Evolutionary conservation across 768 basidiomycete species (phyloP), one percentile per base, ranked within the genome.

Genomic region (Antrodiella citrinella): DNA sequence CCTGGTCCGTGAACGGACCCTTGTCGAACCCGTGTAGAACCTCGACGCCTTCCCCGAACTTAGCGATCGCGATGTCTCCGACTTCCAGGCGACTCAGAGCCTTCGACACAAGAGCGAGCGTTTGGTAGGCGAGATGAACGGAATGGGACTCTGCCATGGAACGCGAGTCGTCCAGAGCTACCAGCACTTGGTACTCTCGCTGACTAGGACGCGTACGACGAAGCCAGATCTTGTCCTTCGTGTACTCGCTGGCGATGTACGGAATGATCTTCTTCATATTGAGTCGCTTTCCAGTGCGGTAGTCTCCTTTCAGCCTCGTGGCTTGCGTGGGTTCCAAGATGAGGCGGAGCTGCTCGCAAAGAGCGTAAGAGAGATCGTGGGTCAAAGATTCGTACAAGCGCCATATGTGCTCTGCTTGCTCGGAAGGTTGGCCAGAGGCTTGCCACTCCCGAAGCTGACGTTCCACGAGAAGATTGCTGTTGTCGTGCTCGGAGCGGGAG

Each of bases 211-310:
- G 83, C 3, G 94, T 96, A 19, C 96, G 80, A 21, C 95, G 85
- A 26, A 98, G 73, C 96, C 96, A 99, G 56, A 98, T 98, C 69
- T 94, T 94, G 76, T 99, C 95, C 66, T 98, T 98, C 47, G 94
- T 98, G 72, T 91, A 99, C 69, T 99, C 96, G 69, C 87, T 91
- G 26, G 96, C 95, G 53, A 99, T 94, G 73, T 95, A 98, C 2
- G 89, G 82, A 53, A 99, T 94, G 65, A 98, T 91, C 69, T 94
- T 94, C 65, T 94, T 92, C 95, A 98, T 97, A 67, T 98, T 98
- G 24, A 99, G 78, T 18, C 95, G 79, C 69, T 99, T 99, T 47
- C 96, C 96, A 0, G 91, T 94, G 24, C 94, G 87, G 67, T 96
- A 99, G 71, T 98, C 96, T 35, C 96, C 96, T 67, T 88, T 86